Base-by-base conservation (phyloP, 208 protist genomes). In the Wallacemonas sp. region DNA sequence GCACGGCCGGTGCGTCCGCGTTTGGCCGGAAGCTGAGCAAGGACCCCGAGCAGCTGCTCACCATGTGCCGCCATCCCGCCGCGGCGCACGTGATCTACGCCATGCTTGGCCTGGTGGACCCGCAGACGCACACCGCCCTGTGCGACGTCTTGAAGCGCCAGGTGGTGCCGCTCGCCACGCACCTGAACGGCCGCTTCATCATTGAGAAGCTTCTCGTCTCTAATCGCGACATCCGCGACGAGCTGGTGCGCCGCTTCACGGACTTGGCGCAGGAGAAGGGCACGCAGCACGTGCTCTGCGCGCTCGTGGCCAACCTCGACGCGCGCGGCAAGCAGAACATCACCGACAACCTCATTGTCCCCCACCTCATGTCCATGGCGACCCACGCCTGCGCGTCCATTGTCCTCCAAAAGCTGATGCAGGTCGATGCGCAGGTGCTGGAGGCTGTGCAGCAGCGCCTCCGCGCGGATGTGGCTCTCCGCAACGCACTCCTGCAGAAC, bases 171-270 rank as follows among this genome's bases (percentile, higher is more conserved):
- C 70, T 95, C 28, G 76, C 85, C 26, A 88, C 67, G 29, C 90
- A 95, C 62, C 46, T 93, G 32, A 93, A 95, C 75, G 90, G 90
- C 48, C 90, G 90, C 48, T 95, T 95, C 73, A 77, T 93, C 52
- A 77, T 93, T 10, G 90, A 95, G 72, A 90, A 89, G 57, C 75
- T 89, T 31, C 73, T 93, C 66, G 57, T 65, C 26, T 68, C 84
- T 61, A 93, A 80, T 67, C 84, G 87, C 67, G 90, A 95, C 54
- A 80, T 95, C 18, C 82, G 90, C 61, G 85, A 93, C 61, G 72
- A 81, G 55, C 77, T 95, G 31, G 69, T 84, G 57, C 74, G 80
- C 25, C 76, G 86, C n/a, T 93, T 95, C 65, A n/a, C 70, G 14
- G 50, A 72, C 22, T 74, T 95, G 8, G 77, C 85, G 10, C 66